Base-by-base conservation (phyloP, 1,139 yeast genomes). In the Protomyces gravidus region DNA sequence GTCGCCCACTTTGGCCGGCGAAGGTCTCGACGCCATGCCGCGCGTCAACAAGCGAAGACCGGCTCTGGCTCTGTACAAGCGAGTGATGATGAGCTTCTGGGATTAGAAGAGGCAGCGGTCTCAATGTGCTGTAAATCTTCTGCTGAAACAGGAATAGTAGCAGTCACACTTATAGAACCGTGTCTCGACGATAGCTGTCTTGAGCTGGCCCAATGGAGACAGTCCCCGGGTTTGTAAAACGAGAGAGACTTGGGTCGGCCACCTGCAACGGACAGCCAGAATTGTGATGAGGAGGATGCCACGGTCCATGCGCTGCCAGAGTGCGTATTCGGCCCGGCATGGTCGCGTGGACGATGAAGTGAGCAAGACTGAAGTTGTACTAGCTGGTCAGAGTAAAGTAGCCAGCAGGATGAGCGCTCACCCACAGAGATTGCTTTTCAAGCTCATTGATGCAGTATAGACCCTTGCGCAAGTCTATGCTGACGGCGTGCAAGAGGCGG, bases 401-500 rank as follows among this genome's bases (percentile, higher is more conserved):
- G 21, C 13, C 13, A 19, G 45, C 45, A 13, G 21, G 13, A 17
- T 5, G 32, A 21, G 13, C 30, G 45, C 17, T 5, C 5, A 45
- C 21, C 40, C 25, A 42, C 4, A 25, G 48, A 49, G 58, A 53
- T 46, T 53, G 58, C 27, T 53, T 51, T 26, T 53, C 58, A 13
- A 53, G 58, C 28, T 53, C 58, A 28, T 53, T 53, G 19, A 53
- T 26, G 39, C 58, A 53, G 36, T 9, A 15, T 26, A 53, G 58
- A 7, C 58, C 58, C n/a, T 19, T 47, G 9, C 58, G 50, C 36
- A 53, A 21, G 2, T 47, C 40, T 19, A 19, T 45, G 15, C 51
- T 30, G 9, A 45, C 36, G 7, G 36, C 45, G 15, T 25, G 46
- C 30, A 39, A 45, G 17, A 23, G 45, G 26, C 26, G 13, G 27